Evolutionary conservation across 106 monocot species (phyloP), one percentile per base, ranked within the genome.

Genomic region (Alisma plantagoaquatica): DNA sequence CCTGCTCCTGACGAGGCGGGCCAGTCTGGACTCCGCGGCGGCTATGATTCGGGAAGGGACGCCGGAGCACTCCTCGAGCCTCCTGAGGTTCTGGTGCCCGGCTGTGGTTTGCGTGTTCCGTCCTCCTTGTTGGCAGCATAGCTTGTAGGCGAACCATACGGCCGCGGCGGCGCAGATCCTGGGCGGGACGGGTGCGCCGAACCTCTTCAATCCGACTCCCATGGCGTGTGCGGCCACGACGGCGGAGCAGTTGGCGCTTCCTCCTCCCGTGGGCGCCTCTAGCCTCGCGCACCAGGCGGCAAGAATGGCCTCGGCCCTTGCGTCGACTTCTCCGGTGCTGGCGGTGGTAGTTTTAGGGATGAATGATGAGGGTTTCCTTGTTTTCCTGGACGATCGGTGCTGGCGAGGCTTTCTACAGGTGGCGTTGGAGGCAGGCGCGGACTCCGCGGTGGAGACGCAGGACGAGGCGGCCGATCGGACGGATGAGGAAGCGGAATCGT

Each of bases 11-110:
- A 59, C 28, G 16, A 41, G 60, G 15, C 80, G 57, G 20, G 65
- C 43, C 16, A 71, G 50, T 51, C 55, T 47, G 30, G 31, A 46
- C 59, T 69, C 71, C 15, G 51, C 59, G 27, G 31, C 3, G 15
- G 64, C 21, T 54, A 76, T 68, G 18, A 64, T 41, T 71, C 51
- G 76, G 53, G 68, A 73, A 4, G 68, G 75, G 18, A 79, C 76
- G 20, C 76, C 66, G 12, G 79, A 72, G 16, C 61, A 57, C 46
- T 46, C 58, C 66, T 69, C 78, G 58, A 84, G 53, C 19, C 43
- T 10, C 64, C 35, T 27, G 45, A 77, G 27, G 23, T 31, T 21
- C 33, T 42, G 22, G 49, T 54, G 27, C 24, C 52, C 21, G 15
- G 20, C n/a, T n/a, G n/a, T n/a, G n/a, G n/a, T n/a, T n/a, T n/a